Evolutionary conservation across 2,329 filamentous ascomycete species (phyloP), one percentile per base, ranked within the genome.

Genomic region (Penicillium sp.): DNA sequence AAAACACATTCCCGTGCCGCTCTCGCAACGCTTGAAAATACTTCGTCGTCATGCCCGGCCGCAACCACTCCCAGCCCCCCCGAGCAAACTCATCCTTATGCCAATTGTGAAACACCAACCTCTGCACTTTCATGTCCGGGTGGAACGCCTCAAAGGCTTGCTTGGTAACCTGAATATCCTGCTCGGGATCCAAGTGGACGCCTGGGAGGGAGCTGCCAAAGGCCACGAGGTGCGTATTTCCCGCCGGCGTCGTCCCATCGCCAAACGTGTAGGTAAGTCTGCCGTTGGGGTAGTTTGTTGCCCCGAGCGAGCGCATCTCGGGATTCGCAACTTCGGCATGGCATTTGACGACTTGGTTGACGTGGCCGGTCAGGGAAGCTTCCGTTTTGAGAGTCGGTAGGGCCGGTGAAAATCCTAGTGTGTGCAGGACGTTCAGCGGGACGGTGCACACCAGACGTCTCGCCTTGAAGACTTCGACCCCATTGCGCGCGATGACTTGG

Each of bases 101-200:
- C 55, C 55, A 57, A 38, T 57, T 57, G 37, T 57, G 55, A 28
- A 41, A 57, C 12, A 57, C 49, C 48, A 51, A 12, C n/a, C 37
- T 28, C 1, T n/a, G 12, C 47, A 52, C 49, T 4, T 51, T 51
- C 49, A 39, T 56, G 20, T 17, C 39, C n/a, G 15, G 28, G 38
- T 51, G 11, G 14, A 39, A 48, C 7, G 20, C 38, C 22, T 38
- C 47, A 10, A 28, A 43, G 17, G 49, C 49, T 39, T 51, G 10
- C 37, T 51, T 51, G 35, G 49, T 51, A 11, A 39, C 38, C 20
- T 45, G n/a, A 5, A 25, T 28, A n/a, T 57, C 55, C n/a, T 37
- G 37, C 28, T 51, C 28, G 15, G 55, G 45, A 20, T 43, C 37
- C 17, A 41, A 20, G 25, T 51, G 49, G 4, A 22, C 25, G 4